phyloP scores from a whole-genome alignment of 2,329 filamentous ascomycete species.

The Cladosporium sphaerospermum region DNA sequence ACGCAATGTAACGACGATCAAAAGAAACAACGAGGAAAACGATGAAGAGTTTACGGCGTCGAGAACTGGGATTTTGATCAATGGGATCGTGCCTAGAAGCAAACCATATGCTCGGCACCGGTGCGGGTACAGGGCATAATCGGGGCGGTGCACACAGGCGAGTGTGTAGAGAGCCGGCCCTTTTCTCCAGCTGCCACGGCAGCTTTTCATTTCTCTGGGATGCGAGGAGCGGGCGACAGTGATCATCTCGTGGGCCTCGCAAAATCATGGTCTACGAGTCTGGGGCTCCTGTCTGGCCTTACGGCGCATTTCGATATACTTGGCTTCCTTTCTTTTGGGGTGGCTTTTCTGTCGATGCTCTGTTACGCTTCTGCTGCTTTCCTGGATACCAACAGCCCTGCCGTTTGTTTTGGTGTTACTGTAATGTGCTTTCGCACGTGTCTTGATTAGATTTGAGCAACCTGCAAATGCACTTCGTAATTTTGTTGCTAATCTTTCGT shows the following conservation, averaged over 20 bases:
- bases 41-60: constrained; percentile 5
- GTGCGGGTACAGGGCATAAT: constrained; percentile 1
- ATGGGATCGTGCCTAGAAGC: constrained; percentile 4
- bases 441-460: constrained; percentile 8
- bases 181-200: not conserved
- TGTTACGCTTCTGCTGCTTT: not conserved
- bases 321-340: not conserved
- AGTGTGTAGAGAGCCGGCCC: not conserved
- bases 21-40: constrained; percentile 4
- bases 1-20: constrained; percentile 3
- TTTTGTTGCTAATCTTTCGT: not conserved
- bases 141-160: not conserved
- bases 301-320: too few species aligned
- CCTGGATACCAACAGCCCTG: constrained; percentile 8
- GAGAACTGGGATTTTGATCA: constrained; percentile 4
- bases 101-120: not conserved
- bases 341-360: not conserved
- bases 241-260: too few species aligned
- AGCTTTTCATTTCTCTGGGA: not conserved
- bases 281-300: too few species aligned
- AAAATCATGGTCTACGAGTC: too few species aligned
- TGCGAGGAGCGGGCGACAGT: too few species aligned
- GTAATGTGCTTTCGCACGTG: not conserved
- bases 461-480: constrained; percentile 1
- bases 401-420: not conserved